phyloP scores from a whole-genome alignment of 495 filamentous ascomycete genomes.

The Tetracladium marchalianum region DNA sequence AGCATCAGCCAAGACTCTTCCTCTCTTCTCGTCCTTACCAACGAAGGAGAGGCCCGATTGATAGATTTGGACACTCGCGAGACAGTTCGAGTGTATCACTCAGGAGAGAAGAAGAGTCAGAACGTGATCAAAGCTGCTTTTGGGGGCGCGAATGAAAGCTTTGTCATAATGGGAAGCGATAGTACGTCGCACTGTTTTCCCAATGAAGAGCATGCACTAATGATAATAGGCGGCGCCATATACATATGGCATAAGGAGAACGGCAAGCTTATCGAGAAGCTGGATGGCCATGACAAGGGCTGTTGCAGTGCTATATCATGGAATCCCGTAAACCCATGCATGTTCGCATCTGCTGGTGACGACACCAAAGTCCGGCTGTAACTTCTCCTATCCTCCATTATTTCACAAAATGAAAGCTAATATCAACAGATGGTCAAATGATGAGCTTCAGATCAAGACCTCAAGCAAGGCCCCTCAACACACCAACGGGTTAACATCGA shows the following conservation, averaged over 20 bases:
- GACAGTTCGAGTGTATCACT: conserved; percentile 54
- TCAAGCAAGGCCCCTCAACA: neutral
- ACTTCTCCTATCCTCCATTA: conserved; percentile 16
- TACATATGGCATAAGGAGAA: conserved; percentile 88
- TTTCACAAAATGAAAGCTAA: neutral
- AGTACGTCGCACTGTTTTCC: conserved; percentile 38
- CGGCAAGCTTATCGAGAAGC: conserved; percentile 59
- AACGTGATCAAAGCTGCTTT: conserved; percentile 75
- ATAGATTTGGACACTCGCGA: conserved; percentile 67
- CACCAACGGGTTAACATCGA: no score
- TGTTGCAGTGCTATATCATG: conserved; percentile 87
- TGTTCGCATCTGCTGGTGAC: conserved; percentile 91
- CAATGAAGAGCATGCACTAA: neutral
- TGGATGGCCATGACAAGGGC: conserved; percentile 64
- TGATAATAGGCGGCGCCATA: conserved; percentile 55
- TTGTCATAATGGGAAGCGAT: conserved; percentile 86
- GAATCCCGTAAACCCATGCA: conserved; percentile 71
- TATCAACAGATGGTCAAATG: neutral
- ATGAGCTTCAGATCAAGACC: neutral
- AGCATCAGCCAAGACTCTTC: conserved; percentile 70
- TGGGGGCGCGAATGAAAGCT: conserved; percentile 84
- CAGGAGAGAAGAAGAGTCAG: conserved; percentile 58
- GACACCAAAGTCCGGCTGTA: conserved; percentile 83
- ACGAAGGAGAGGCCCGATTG: conserved; percentile 62
- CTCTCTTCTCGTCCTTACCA: conserved; percentile 73